Evolutionary conservation across 345 rosid species (phyloP), one percentile per base, ranked within the genome.

Genomic region (Luvunga scandens): DNA sequence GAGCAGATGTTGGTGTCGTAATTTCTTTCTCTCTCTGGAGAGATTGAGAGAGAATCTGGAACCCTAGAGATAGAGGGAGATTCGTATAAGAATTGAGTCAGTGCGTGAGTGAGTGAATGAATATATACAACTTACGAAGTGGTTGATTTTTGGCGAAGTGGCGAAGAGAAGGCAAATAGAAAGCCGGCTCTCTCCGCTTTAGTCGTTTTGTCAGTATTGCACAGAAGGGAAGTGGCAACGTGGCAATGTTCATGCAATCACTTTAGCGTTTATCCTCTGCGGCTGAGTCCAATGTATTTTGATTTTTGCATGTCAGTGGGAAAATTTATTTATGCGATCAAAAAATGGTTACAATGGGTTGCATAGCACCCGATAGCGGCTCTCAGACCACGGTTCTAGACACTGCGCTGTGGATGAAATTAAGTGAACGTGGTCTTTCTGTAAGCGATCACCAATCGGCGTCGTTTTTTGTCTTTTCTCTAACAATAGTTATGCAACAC

Each of bases 241-340:
- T 91, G 95, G 89, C 91, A 73, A 67, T 74, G 75, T 69, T 76
- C 84, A 68, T 81, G 86, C 84, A 83, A 81, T 69, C 24, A 55
- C 60, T 42, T 74, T 59, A 21, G 50, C 27, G 6, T 0, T 45
- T 39, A 64, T 75, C 59, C 16, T 30, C 60, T 64, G 61, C 42
- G 36, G 19, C 2, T 69, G 5, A 10, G 8, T 33, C 62, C 64
- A 42, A 4, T 31, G 50, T 13, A 45, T 0, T 12, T 42, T 12
- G 14, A 12, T 42, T 42, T 42, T 42, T 42, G 14, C 48, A 2
- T 12, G 4, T 3, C 16, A 42, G 1, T 42, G 48, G 48, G 14
- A 42, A 42, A 10, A 3, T 42, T 12, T 42, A 12, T 4, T 4
- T 16, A 39, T 39, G 9, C 9, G 45, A 39, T 2, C 0, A 39